phyloP scores from a whole-genome alignment of 805 yeast species.

The Suhomyces sp. region DNA sequence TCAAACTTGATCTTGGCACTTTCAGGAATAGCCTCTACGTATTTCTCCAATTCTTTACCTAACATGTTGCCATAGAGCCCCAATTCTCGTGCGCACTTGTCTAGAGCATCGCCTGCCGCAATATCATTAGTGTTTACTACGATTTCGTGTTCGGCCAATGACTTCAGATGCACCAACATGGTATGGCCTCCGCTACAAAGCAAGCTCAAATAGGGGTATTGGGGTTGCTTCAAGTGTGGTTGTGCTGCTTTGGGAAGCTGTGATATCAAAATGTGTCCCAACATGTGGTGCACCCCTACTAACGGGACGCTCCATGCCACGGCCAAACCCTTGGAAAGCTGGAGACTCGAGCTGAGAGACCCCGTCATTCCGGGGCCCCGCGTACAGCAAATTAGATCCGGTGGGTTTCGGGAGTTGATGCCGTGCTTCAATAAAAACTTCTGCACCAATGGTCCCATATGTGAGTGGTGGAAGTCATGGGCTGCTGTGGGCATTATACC shows the following conservation, averaged over 20 bases:
- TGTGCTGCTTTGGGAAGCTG: constrained; percentile 23
- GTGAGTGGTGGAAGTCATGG: constrained; percentile 67
- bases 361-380: constrained; percentile 98
- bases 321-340: constrained; percentile 80
- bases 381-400: constrained; percentile 84
- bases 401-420: constrained; percentile 32
- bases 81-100: constrained; percentile 84
- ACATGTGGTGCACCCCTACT: constrained; percentile 94
- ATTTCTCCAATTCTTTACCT: constrained; percentile 75
- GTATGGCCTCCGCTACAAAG: constrained; percentile 95
- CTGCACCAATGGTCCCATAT: constrained; percentile 51
- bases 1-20: constrained; percentile 25
- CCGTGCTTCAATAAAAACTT: constrained; percentile 40
- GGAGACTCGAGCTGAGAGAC: constrained; percentile 76
- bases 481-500: constrained; percentile 91
- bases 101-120: constrained; percentile 91
- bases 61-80: constrained; percentile 82
- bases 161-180: constrained; percentile 66
- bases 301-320: constrained; percentile 75
- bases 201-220: constrained; percentile 70
- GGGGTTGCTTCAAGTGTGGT: constrained; percentile 53
- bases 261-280: constrained; percentile 76
- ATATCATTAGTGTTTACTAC: constrained; percentile 76
- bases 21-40: constrained; percentile 35
- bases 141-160: constrained; percentile 65